These are phyloP conservation scores for Schizosaccharomyces octosporus DNA, from an alignment of 805 yeast genomes.

Conservation along the genomic window DNA sequence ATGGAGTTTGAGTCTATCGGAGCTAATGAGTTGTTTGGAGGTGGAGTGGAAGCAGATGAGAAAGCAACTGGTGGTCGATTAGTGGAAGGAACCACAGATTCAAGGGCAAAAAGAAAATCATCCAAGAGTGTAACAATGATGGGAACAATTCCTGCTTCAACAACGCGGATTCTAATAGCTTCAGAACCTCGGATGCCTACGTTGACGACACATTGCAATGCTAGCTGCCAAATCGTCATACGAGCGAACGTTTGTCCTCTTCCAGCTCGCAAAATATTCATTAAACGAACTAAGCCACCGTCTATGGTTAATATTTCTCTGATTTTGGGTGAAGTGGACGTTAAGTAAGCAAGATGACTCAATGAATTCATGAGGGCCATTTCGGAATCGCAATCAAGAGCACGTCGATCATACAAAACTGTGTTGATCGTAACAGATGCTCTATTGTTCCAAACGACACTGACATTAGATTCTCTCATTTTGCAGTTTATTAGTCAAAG, in stretches of 20 bases:
- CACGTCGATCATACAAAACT: slow-evolving; percentile 72
- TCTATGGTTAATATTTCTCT: slow-evolving; percentile 72
- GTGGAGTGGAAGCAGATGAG: neutral
- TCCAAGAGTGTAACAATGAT: slow-evolving; percentile 78
- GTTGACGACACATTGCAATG: slow-evolving; percentile 75
- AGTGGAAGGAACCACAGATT: slow-evolving; percentile 1
- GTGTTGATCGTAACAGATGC: slow-evolving; percentile 86
- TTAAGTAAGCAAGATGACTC: slow-evolving; percentile 68
- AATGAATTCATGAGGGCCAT: slow-evolving; percentile 77
- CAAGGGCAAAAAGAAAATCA: slow-evolving; percentile 31
- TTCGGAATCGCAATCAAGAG: slow-evolving; percentile 72
- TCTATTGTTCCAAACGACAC: slow-evolving; percentile 22
- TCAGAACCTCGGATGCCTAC: slow-evolving; percentile 89
- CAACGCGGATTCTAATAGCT: slow-evolving; percentile 57
- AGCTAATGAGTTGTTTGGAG: slow-evolving; percentile 2
- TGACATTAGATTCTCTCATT: neutral
- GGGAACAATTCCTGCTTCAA: slow-evolving; percentile 77
- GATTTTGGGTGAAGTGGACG: slow-evolving; percentile 66
- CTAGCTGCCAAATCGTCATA: slow-evolving; percentile 42
- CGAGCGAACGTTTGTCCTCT: slow-evolving; percentile 51
- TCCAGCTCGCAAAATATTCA: slow-evolving; percentile 67
- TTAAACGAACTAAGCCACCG: slow-evolving; percentile 77
- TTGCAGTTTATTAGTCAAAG: neutral
- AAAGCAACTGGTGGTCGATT: neutral
- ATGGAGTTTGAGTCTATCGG: neutral